Evolutionary conservation across 1,284 basidiomycete genomes (phyloP).

Genomic region (Ustilago xerochloae): DNA sequence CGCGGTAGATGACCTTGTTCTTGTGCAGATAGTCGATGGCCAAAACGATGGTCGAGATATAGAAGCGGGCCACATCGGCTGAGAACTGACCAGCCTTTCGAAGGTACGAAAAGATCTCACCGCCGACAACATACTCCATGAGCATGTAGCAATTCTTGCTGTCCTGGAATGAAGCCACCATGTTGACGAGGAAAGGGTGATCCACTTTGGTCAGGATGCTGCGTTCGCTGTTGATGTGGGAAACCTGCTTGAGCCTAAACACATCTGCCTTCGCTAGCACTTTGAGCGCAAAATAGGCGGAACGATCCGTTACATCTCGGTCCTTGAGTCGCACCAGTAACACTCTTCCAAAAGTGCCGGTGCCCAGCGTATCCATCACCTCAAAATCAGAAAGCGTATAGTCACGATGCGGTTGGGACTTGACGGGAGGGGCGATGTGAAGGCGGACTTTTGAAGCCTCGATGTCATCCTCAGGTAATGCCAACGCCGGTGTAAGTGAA

Average conservation of each 20-base stretch:
- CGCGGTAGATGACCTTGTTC: conserved; percentile 63
- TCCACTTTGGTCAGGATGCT: conserved; percentile 68
- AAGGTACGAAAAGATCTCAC: conserved; percentile 72
- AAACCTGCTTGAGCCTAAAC: conserved; percentile 72
- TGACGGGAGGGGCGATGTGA: not conserved
- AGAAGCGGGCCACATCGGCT: conserved; percentile 72
- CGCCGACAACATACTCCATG: conserved; percentile 72
- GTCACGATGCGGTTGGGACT: not conserved
- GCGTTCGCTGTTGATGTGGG: conserved; percentile 73
- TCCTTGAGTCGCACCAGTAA: conserved; percentile 50
- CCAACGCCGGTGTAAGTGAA: not conserved
- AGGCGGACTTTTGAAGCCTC: not conserved
- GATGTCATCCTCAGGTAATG: not conserved
- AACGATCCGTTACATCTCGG: conserved; percentile 19
- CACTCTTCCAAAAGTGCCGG: conserved; percentile 63
- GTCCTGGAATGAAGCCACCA: conserved; percentile 68
- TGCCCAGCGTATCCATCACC: conserved; percentile 56
- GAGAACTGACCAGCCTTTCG: conserved; percentile 70
- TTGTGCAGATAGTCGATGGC: conserved; percentile 68
- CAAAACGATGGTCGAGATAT: conserved; percentile 71
- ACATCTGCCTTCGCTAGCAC: conserved; percentile 72
- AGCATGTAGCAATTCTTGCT: conserved; percentile 73
- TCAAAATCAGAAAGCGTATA: conserved; percentile 49
- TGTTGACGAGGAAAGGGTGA: conserved; percentile 66
- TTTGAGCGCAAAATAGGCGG: conserved; percentile 71